Base-by-base conservation (phyloP, 805 yeast species). In the Wickerhamomyces chambardii region DNA sequence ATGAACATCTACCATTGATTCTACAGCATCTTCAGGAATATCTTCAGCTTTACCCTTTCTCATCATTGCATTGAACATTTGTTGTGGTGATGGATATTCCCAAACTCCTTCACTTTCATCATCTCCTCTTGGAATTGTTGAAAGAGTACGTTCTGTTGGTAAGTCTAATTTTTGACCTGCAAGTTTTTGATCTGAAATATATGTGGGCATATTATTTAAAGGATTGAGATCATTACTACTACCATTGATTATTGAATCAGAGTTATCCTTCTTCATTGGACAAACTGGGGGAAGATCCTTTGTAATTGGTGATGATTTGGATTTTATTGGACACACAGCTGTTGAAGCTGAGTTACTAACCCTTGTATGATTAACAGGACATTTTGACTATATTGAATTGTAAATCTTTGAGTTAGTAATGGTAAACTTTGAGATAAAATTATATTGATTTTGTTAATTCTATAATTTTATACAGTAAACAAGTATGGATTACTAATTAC, bases 61-160 rank as follows among this genome's bases (percentile, higher is more conserved):
- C 19, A 87, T 63, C 97, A 92, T 90, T 11, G 99, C 99, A 51
- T 90, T 89, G 45, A 87, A 78, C 99, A 92, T 92, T 56, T 92
- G 99, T 60, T 92, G 98, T 1, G 99, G 98, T 3, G 96, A 85
- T 2, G 99, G 99, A 55, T 92, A 92, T 60, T 92, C 98, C 99
- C 99, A 92, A 32, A 79, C 75, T 2, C 95, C 95, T 41, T 75
- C 77, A 9, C 63, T 67, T 2, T 63, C 66, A 12, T 55, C 53
- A 21, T 66, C 73, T 21, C 97, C 97, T 43, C 85, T 72, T 16
- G 98, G 98, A 35, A 92, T 92, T 2, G 85, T 62, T 14, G 95
- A 85, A 28, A 78, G 58, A 2, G 95, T 82, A 47, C 96, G 75
- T 30, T 82, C 84, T 0, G 92, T 84, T 9, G 97, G 87, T 24